Percentiles rank a stretch among this genome's conserved stretches.
phyloP scores from a whole-genome alignment of 2,329 filamentous ascomycete genomes.

The Chaetoscypha palmicola region DNA sequence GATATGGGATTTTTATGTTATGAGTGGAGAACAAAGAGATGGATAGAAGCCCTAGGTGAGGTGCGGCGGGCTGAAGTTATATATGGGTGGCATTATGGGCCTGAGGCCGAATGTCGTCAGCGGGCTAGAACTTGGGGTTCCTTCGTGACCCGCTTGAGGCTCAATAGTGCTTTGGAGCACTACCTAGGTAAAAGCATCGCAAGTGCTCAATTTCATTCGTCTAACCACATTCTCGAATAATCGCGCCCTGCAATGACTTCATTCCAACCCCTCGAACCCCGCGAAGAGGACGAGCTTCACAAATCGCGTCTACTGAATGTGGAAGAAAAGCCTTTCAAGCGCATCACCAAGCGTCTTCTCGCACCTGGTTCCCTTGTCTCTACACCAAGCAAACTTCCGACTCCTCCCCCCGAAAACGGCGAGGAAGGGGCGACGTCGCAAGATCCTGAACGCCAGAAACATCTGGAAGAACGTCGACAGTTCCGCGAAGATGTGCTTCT shows the following conservation, averaged over 20 bases:
- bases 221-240: not conserved
- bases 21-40: too few species aligned
- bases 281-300: conserved; percentile 78
- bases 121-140: too few species aligned
- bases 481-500: conserved; percentile 78
- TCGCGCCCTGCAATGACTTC: too few species aligned
- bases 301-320: conserved; percentile 80
- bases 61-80: too few species aligned
- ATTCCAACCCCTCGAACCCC: conserved; percentile 65
- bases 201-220: not conserved
- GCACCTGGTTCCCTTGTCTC: conserved; percentile 58
- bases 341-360: conserved; percentile 75
- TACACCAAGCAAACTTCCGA: conserved; percentile 48
- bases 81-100: too few species aligned
- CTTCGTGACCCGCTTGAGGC: too few species aligned
- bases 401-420: conserved; percentile 57
- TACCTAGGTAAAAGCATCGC: too few species aligned
- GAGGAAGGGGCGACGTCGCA: conserved; percentile 36
- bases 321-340: conserved; percentile 87
- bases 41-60: too few species aligned
- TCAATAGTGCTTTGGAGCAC: too few species aligned
- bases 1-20: too few species aligned
- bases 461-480: conserved; percentile 50
- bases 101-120: too few species aligned
- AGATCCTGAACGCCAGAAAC: conserved; percentile 42